These are phyloP conservation scores for Neonectria sp. DNA, from an alignment of 2,329 filamentous ascomycete genomes.

Conservation along the genomic window DNA sequence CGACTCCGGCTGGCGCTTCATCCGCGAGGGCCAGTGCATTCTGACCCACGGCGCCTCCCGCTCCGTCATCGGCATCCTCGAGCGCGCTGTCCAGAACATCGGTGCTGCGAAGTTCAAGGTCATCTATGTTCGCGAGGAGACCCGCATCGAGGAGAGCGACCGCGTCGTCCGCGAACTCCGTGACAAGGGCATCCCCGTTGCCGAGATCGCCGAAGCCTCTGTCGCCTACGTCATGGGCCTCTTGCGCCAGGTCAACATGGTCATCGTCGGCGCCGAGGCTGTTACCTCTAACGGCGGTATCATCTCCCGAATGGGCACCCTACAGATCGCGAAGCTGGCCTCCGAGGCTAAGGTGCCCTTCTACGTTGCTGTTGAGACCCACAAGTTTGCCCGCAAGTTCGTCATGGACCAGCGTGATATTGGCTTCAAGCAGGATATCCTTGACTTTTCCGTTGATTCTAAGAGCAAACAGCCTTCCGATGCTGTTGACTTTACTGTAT, in stretches of 20 bases:
- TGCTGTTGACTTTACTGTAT: conserved; percentile 80
- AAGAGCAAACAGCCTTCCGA: conserved; percentile 63
- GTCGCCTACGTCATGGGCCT: conserved; percentile 83
- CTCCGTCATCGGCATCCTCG: conserved; percentile 84
- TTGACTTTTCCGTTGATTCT: conserved; percentile 77
- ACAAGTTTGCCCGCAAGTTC: conserved; percentile 95
- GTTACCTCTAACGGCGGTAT: conserved; percentile 96
- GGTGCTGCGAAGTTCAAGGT: conserved; percentile 81
- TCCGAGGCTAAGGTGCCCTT: conserved; percentile 80
- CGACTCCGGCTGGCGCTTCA: conserved; percentile 81
- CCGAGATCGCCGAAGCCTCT: conserved; percentile 68
- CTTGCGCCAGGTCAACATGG: conserved; percentile 72
- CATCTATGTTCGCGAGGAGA: conserved; percentile 80
- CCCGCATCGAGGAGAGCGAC: conserved; percentile 73
- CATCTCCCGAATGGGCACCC: conserved; percentile 87
- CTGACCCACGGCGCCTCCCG: conserved; percentile 91
- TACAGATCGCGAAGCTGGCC: conserved; percentile 88
- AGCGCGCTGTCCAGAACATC: conserved; percentile 74
- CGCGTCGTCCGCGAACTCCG: conserved; percentile 81
- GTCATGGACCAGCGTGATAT: conserved; percentile 87
- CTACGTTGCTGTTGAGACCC: conserved; percentile 93
- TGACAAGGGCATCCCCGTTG: conserved; percentile 83
- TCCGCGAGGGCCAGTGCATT: conserved; percentile 84
- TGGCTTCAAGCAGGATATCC: conserved; percentile 82
- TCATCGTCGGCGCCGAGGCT: conserved; percentile 82